Percentiles rank a stretch among this genome's conserved stretches.
phyloP scores from a whole-genome alignment of 2,329 filamentous ascomycete genomes.

The Teratosphaeria viscida region DNA sequence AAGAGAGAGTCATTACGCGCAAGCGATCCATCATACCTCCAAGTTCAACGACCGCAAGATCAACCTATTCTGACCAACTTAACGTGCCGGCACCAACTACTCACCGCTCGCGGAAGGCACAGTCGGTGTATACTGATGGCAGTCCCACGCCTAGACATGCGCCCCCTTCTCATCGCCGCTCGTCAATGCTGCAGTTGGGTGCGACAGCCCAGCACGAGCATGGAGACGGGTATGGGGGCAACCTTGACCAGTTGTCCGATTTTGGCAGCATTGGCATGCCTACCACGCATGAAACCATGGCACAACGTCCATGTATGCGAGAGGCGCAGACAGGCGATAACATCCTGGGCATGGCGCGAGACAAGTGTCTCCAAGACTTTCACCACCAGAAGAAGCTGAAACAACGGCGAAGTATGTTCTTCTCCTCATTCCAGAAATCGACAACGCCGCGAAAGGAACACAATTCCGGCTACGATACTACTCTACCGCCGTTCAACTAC shows the following conservation, averaged over 20 bases:
- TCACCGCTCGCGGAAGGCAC: conserved; percentile 7
- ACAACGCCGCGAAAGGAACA: neutral
- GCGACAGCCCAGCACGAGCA: conserved; percentile 3
- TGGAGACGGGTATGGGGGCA: conserved; percentile 6
- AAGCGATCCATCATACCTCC: conserved; percentile 14
- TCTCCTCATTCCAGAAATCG: conserved; percentile 34
- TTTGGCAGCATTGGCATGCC: conserved; percentile 2
- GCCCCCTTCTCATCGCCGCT: conserved; percentile 3
- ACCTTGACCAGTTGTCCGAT: conserved; percentile 3
- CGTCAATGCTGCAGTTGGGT: conserved; percentile 9
- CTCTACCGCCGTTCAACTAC: conserved; percentile 18
- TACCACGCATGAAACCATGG: neutral
- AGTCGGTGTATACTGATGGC: conserved; percentile 14
- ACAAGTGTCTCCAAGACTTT: conserved; percentile 31
- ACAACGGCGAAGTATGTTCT: conserved; percentile 34
- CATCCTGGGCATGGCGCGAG: conserved; percentile 24
- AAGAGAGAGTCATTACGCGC: conserved; percentile 13
- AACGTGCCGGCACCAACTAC: conserved; percentile 2
- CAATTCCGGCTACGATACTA: conserved; percentile 16
- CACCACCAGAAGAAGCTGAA: conserved; percentile 31
- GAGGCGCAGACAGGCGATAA: conserved; percentile 19
- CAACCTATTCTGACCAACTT: conserved; percentile 1
- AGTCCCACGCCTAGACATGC: conserved; percentile 16
- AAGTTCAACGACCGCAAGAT: neutral
- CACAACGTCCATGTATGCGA: conserved; percentile 7